phyloP scores from a whole-genome alignment of 495 filamentous ascomycete species.

The Xylaria acuta region DNA sequence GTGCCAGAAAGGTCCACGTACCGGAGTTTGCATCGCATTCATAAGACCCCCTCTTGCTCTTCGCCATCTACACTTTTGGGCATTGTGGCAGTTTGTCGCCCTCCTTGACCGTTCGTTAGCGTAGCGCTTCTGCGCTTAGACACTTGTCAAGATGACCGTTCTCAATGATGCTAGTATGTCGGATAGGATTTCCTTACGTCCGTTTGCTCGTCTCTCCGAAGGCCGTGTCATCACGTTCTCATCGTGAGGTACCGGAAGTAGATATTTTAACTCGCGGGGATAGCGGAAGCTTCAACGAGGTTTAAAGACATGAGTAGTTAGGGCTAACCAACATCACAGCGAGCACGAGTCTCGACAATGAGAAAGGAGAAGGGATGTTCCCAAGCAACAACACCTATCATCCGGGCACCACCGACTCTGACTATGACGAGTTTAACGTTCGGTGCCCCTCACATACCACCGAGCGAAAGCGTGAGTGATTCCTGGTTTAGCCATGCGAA shows the following conservation, averaged over 20 bases:
- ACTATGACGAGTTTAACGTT: constrained; percentile 51
- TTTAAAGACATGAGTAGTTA: background rate
- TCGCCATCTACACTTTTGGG: background rate
- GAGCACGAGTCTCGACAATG: constrained; percentile 30
- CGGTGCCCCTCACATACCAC: constrained; percentile 67
- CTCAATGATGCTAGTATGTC: constrained; percentile 2
- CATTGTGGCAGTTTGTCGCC: background rate
- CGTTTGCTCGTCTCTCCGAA: background rate
- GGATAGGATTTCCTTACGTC: background rate
- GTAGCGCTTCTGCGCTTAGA: background rate
- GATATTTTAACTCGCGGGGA: background rate
- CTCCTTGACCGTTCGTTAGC: background rate
- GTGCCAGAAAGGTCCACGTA: background rate
- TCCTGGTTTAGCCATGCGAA: background rate
- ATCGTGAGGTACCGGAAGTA: background rate
- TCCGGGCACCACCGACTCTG: constrained; percentile 33
- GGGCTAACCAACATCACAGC: background rate
- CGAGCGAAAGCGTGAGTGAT: constrained; percentile 58
- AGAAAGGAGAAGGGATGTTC: constrained; percentile 31
- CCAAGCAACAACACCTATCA: constrained; percentile 34
- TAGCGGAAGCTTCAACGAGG: background rate
- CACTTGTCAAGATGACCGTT: constrained; percentile 11
- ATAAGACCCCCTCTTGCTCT: background rate
- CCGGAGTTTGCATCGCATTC: background rate
- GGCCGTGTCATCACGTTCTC: background rate